These are phyloP conservation scores for Vishniacozyma victoriae DNA, from an alignment of 768 basidiomycete species.

Conservation along the genomic window DNA sequence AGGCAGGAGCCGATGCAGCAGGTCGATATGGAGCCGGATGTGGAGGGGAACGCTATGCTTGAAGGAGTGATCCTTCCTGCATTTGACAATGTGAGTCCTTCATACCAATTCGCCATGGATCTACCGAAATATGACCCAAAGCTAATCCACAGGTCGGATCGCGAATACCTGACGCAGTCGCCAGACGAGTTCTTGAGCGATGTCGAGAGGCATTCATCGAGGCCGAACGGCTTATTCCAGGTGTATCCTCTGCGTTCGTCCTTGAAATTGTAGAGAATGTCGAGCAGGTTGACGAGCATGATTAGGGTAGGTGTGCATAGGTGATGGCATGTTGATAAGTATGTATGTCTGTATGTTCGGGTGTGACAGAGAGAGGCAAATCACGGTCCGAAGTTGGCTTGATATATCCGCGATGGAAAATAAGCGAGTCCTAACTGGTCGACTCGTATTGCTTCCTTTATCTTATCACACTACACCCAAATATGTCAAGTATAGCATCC, in stretches of 20 bases:
- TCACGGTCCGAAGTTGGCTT: too few relatives aligned
- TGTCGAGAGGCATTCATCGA: slow-evolving; percentile 89
- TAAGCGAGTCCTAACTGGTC: too few relatives aligned
- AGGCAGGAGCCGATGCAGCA: too few relatives aligned
- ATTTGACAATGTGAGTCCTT: slow-evolving; percentile 76
- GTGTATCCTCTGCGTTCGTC: slow-evolving; percentile 84
- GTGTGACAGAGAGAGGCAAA: too few relatives aligned
- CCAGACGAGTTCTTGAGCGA: slow-evolving; percentile 73
- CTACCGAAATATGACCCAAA: not conserved
- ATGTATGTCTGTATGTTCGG: not conserved
- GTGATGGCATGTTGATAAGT: not conserved
- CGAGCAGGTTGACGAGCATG: slow-evolving; percentile 39
- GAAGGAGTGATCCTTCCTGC: slow-evolving; percentile 93
- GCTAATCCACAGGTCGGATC: slow-evolving; percentile 65
- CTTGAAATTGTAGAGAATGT: slow-evolving; percentile 60
- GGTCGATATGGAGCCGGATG: too few relatives aligned
- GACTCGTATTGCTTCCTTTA: too few relatives aligned
- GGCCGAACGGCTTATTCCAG: slow-evolving; percentile 91
- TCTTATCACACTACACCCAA: too few relatives aligned
- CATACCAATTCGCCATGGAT: not conserved
- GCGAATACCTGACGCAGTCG: slow-evolving; percentile 86
- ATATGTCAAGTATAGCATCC: not conserved
- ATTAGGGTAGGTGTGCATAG: too few relatives aligned
- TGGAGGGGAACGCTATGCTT: slow-evolving; percentile 62
- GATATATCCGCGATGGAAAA: too few relatives aligned